Percentiles rank a stretch among this genome's conserved stretches.
phyloP scores from a whole-genome alignment of 371 early-diverging fungal species.

The Vavraia culicis region DNA sequence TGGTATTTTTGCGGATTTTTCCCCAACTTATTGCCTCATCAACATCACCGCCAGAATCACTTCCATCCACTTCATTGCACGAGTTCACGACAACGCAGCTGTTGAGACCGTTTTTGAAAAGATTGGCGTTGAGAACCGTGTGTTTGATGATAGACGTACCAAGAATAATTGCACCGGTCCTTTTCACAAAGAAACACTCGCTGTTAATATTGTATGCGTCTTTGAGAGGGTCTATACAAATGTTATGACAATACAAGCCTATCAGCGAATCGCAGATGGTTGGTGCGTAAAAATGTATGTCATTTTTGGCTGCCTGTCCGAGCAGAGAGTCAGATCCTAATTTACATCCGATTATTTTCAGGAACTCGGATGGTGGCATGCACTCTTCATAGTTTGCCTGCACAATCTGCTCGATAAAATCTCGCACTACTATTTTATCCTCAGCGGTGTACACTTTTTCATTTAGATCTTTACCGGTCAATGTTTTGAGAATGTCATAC shows the following conservation, averaged over 20 bases:
- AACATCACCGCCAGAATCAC: constrained; percentile 90
- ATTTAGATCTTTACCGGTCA: constrained; percentile 71
- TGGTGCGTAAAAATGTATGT: constrained; percentile 90
- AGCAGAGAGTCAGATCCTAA: constrained; percentile 75
- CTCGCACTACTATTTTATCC: constrained; percentile 80
- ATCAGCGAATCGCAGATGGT: constrained; percentile 91
- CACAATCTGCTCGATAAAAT: constrained; percentile 65
- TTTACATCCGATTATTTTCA: constrained; percentile 71
- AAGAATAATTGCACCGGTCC: constrained; percentile 83
- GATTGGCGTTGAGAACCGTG: constrained; percentile 94
- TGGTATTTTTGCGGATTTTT: constrained; percentile 66
- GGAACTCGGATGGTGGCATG: constrained; percentile 79
- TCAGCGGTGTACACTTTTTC: constrained; percentile 94
- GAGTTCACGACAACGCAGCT: constrained; percentile 91
- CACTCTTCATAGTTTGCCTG: constrained; percentile 6
- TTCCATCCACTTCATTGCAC: constrained; percentile 90
- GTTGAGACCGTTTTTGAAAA: constrained; percentile 88
- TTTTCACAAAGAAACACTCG: constrained; percentile 68
- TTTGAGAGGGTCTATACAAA: constrained; percentile 73
- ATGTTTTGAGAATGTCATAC: constrained; percentile 93
- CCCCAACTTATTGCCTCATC: constrained; percentile 99
- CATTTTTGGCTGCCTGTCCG: constrained; percentile 73
- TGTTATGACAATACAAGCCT: constrained; percentile 90
- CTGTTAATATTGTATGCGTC: constrained; percentile 80
- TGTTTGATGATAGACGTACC: constrained; percentile 97